Percentiles rank a stretch among this genome's conserved stretches.
phyloP scores from a whole-genome alignment of 768 basidiomycete species.

The Tulasnella sp. region DNA sequence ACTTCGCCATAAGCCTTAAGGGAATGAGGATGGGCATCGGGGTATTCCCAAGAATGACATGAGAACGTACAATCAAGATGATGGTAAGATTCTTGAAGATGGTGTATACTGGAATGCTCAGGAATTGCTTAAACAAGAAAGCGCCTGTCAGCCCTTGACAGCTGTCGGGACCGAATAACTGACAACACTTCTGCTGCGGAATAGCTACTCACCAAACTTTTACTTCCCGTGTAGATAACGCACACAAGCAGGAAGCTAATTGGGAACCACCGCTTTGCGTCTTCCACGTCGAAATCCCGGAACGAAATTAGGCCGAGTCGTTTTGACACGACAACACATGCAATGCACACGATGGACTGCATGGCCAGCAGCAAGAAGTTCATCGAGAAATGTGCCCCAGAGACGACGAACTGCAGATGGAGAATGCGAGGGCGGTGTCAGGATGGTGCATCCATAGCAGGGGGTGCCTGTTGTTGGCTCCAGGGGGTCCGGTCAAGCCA shows the following conservation, averaged over 20 bases:
- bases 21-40: conserved; percentile 20
- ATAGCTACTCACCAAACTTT: conserved; percentile 72
- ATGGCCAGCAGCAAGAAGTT: conserved; percentile 90
- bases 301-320: conserved; percentile 75
- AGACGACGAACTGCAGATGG: conserved; percentile 77
- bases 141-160: conserved; percentile 1
- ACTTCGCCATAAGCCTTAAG: conserved; percentile 93
- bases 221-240: conserved; percentile 97
- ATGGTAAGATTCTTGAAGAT: conserved; percentile 99
- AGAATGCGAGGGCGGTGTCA: conserved; percentile 1
- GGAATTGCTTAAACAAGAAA: conserved; percentile 69
- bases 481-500: conserved; percentile 9
- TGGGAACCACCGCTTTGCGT: conserved; percentile 92
- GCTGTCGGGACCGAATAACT: not conserved
- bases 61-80: conserved; percentile 78
- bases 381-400: conserved; percentile 91
- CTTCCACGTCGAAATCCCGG: conserved; percentile 72
- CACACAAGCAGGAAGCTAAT: conserved; percentile 86
- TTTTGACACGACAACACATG: conserved; percentile 72
- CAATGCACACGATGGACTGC: conserved; percentile 82
- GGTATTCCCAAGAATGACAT: conserved; percentile 4
- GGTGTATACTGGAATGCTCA: conserved; percentile 96
- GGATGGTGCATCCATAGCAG: not conserved
- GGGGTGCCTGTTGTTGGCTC: not conserved
- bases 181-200: conserved; percentile 13